Percentiles rank a stretch among this genome's conserved stretches.
Conservation (phyloP, 495 filamentous ascomycete genomes). For the Penicillium bialowiezense region DNA sequence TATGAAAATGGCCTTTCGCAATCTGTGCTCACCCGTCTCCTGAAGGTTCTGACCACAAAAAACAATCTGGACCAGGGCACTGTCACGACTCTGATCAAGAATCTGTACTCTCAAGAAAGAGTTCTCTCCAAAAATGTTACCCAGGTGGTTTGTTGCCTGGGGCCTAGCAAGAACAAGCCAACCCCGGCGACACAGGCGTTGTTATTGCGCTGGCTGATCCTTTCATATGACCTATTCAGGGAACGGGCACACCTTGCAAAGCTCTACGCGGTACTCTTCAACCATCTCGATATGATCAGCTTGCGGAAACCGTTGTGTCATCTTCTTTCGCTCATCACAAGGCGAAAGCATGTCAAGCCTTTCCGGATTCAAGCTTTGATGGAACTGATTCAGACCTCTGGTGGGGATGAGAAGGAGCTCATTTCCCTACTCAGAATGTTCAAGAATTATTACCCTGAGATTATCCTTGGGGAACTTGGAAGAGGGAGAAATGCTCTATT, state of each 20-base stretch:
- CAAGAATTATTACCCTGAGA: slow-evolving; percentile 88
- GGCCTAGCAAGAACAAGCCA: slow-evolving; percentile 75
- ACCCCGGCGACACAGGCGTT: slow-evolving; percentile 64
- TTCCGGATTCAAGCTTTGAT: slow-evolving; percentile 81
- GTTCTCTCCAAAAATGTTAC: slow-evolving; percentile 61
- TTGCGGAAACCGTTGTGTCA: slow-evolving; percentile 61
- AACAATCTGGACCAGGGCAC: slow-evolving; percentile 75
- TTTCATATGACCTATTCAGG: slow-evolving; percentile 72
- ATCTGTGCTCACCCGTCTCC: slow-evolving; percentile 55
- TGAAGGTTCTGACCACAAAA: slow-evolving; percentile 63
- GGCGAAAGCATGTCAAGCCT: slow-evolving; percentile 83
- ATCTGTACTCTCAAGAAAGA: slow-evolving; percentile 67
- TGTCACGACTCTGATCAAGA: slow-evolving; percentile 62
- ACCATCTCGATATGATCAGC: slow-evolving; percentile 76
- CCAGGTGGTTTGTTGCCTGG: slow-evolving; percentile 69
- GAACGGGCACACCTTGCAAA: slow-evolving; percentile 62
- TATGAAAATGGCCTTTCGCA: slow-evolving; percentile 66
- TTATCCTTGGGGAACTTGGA: slow-evolving; percentile 68
- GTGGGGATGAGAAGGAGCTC: slow-evolving; percentile 67
- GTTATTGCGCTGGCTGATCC: slow-evolving; percentile 76
- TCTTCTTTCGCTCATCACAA: slow-evolving; percentile 76
- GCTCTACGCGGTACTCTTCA: slow-evolving; percentile 77
- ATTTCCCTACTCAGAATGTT: slow-evolving; percentile 77
- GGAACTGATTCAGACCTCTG: slow-evolving; percentile 44
- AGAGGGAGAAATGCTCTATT: slow-evolving; percentile 34